Evolutionary conservation across 169 alveolate species (phyloP).

Genomic region (Perkinsus marinus): DNA sequence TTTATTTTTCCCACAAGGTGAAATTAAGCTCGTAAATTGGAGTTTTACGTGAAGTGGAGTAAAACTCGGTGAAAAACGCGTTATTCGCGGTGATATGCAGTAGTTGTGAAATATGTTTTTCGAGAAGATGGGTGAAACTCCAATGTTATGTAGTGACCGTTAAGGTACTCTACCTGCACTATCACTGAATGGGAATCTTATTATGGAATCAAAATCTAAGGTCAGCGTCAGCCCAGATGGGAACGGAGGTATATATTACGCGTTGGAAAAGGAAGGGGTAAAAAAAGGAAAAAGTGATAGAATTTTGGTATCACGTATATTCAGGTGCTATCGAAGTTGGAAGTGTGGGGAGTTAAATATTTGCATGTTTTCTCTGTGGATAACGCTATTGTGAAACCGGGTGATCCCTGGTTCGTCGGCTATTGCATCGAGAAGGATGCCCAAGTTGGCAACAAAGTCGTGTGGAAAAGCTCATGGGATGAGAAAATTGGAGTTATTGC

Average conservation of each 20-base stretch:
- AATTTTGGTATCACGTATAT: no score
- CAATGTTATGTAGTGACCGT: background rate
- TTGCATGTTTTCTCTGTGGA: slow-evolving; percentile 49
- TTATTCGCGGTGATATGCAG: no score
- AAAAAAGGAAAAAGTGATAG: no score
- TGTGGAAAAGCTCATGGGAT: slow-evolving; percentile 8
- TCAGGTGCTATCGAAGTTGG: slow-evolving; percentile 19
- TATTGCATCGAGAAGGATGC: slow-evolving; percentile 13
- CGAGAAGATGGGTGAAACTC: no score
- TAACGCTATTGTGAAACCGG: slow-evolving; percentile 42
- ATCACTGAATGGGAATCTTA: slow-evolving; percentile 43
- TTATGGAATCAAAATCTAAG: slow-evolving; percentile 23
- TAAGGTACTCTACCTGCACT: slow-evolving; percentile 44
- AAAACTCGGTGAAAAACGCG: no score
- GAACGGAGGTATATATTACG: slow-evolving; percentile 57
- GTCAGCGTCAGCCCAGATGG: slow-evolving; percentile 52
- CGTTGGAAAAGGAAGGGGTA: slow-evolving; percentile 32
- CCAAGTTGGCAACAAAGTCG: slow-evolving; percentile 27
- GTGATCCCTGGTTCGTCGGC: slow-evolving; percentile 55
- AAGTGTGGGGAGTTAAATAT: slow-evolving; percentile 35
- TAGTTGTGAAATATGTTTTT: no score
- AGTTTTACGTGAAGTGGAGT: no score
- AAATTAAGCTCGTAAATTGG: background rate
- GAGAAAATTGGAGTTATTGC: slow-evolving; percentile 40
- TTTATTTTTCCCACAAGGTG: slow-evolving; percentile 40